A percentile compares a stretch with the other conserved stretches of the same genome.
Conservation (phyloP, 2,329 filamentous ascomycete genomes). For the Aspergillus quadricinctus region DNA sequence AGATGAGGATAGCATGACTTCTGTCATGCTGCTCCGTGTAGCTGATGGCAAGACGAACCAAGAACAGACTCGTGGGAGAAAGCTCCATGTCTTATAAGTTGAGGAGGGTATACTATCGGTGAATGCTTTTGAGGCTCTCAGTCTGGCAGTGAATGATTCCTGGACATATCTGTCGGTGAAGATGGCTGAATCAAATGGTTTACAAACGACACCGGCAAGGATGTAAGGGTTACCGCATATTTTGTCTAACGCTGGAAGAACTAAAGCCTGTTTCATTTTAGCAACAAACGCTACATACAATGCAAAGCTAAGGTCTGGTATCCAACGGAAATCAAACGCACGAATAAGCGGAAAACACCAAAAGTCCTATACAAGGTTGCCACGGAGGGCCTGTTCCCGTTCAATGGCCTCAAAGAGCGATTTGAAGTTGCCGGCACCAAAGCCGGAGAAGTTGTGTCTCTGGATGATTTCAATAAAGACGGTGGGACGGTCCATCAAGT, state of each 20-base stretch:
- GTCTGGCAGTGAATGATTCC: not conserved
- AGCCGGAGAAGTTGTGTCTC: slow-evolving; percentile 82
- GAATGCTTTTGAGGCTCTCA: not conserved
- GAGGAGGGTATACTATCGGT: not conserved
- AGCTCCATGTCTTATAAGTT: not conserved
- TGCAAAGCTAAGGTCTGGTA: not conserved
- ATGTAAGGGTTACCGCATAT: not conserved
- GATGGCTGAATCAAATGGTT: not conserved
- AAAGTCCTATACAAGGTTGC: slow-evolving; percentile 58
- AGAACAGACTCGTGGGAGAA: not conserved
- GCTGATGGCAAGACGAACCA: not conserved
- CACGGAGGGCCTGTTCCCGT: slow-evolving; percentile 79
- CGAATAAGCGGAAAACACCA: not conserved
- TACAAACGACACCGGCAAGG: not conserved
- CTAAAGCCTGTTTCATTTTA: not conserved
- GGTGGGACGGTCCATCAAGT: slow-evolving; percentile 88
- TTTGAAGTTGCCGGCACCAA: slow-evolving; percentile 95
- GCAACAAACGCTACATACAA: not conserved
- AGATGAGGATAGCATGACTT: too few species aligned
- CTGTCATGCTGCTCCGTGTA: not conserved
- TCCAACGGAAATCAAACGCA: not conserved
- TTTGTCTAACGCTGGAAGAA: not conserved
- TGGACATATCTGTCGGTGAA: not conserved
- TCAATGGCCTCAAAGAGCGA: slow-evolving; percentile 93
- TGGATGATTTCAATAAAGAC: slow-evolving; percentile 98